phyloP scores from a whole-genome alignment of 805 yeast species.

The Sugiyamaella floridensis region DNA sequence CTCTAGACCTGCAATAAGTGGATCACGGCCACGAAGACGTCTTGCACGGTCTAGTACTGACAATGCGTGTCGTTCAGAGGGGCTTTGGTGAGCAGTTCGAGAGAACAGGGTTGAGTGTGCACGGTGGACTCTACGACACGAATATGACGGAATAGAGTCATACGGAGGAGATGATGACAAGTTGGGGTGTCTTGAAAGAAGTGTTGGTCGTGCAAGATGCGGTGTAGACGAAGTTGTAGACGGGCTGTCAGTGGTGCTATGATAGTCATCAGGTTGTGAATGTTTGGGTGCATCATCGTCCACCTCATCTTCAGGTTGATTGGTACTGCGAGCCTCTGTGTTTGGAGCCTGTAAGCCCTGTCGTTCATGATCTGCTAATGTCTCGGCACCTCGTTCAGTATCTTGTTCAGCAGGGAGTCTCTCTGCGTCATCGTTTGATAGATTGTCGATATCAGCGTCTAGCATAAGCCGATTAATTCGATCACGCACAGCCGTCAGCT shows the following conservation, averaged over 20 bases:
- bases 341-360: neutral
- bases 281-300: neutral
- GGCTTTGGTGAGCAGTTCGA: slow-evolving; percentile 13
- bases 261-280: neutral
- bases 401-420: slow-evolving; percentile 1
- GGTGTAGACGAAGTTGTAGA: neutral
- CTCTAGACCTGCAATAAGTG: slow-evolving; percentile 19
- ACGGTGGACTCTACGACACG: neutral
- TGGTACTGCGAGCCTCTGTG: neutral
- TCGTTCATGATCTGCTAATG: neutral
- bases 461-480: slow-evolving; percentile 8
- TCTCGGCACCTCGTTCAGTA: neutral
- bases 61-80: slow-evolving; percentile 21
- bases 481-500: slow-evolving; percentile 9
- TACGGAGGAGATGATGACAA: slow-evolving; percentile 1
- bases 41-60: slow-evolving; percentile 15
- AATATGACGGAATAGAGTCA: neutral
- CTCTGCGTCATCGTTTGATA: too few relatives aligned
- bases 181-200: neutral
- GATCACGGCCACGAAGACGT: slow-evolving; percentile 14
- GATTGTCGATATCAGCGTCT: slow-evolving; percentile 1
- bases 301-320: too few relatives aligned
- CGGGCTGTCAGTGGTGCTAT: neutral
- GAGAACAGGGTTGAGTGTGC: neutral
- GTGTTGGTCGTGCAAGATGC: neutral